phyloP scores from a whole-genome alignment of 2,329 filamentous ascomycete genomes.

The Claviceps africana region DNA sequence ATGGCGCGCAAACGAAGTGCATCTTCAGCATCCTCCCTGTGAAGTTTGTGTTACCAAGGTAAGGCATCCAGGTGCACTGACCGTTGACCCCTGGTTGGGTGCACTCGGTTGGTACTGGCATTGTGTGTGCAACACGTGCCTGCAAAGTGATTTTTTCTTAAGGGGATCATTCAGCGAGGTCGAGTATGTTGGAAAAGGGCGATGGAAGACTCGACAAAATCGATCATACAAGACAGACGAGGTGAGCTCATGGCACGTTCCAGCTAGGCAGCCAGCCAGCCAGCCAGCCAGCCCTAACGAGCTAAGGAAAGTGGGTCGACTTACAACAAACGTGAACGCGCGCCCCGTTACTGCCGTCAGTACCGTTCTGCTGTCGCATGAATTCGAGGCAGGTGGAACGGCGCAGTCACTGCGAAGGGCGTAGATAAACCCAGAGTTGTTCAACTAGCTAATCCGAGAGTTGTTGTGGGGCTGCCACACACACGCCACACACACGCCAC shows the following conservation, averaged over 20 bases:
- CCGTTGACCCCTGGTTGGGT: neutral
- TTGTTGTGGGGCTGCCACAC: no score
- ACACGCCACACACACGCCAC: no score
- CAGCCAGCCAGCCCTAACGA: neutral
- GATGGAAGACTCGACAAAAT: neutral
- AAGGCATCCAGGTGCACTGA: slow-evolving; percentile 4
- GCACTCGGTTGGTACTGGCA: neutral
- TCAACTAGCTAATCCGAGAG: no score
- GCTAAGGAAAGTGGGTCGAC: neutral
- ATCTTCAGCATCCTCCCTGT: neutral
- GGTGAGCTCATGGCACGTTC: neutral
- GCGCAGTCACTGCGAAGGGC: no score
- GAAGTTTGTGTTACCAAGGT: slow-evolving; percentile 1
- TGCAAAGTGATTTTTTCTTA: neutral
- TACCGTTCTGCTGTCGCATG: neutral
- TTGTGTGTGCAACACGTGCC: slow-evolving; percentile 2
- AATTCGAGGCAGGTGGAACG: neutral
- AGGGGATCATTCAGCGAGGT: neutral
- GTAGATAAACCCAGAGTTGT: no score
- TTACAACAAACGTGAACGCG: neutral
- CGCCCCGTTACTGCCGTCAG: neutral
- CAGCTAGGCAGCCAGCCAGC: no score
- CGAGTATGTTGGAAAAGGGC: neutral
- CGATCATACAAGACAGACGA: neutral
- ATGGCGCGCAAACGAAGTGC: neutral